Base-by-base conservation (phyloP, 768 basidiomycete species). In the Lyophyllum shimeji region DNA sequence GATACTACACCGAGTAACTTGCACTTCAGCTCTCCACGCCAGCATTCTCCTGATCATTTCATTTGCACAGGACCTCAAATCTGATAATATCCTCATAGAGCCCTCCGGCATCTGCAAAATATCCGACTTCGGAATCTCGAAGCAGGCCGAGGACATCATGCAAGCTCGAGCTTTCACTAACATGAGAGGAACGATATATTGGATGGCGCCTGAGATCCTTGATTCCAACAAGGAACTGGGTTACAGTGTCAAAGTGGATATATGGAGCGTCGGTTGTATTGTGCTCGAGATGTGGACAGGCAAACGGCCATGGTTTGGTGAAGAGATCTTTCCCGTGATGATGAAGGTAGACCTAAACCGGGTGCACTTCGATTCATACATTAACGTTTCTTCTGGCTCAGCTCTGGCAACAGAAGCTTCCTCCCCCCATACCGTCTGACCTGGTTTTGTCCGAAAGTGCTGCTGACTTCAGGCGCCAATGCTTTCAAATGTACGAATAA, bases 241-340 rank as follows among this genome's bases (percentile, higher is more conserved):
- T 0, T 98, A 98, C 69, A 89, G 89, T 62, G 84, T 84, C n/a
- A 98, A 98, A 69, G 86, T 96, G 45, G 95, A 98, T 65, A 93
- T 98, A 56, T 98, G 95, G 95, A 90, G 91, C 63, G 77, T 95
- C 20, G 95, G 95, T 1, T 98, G 95, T 68, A 85, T 98, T 33
- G 85, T 93, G 13, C 77, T 95, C 48, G 95, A 98, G 69, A 98
- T 98, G 95, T 95, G 93, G 86, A 87, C 89, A 4, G 95, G 92
- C n/a, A 76, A 83, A 60, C 75, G 92, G 45, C 95, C 95, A 6
- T 98, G 95, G 95, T 78, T 75, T 45, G 83, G 86, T 29, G 83
- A 90, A 59, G 84, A 89, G 63, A 74, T 82, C 3, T 72, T 90
- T 58, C 78, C 88, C 2, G 91, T 96, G 43, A 85, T 96, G 81